phyloP scores from a whole-genome alignment of 805 yeast species.

The Candida wancherniae region DNA sequence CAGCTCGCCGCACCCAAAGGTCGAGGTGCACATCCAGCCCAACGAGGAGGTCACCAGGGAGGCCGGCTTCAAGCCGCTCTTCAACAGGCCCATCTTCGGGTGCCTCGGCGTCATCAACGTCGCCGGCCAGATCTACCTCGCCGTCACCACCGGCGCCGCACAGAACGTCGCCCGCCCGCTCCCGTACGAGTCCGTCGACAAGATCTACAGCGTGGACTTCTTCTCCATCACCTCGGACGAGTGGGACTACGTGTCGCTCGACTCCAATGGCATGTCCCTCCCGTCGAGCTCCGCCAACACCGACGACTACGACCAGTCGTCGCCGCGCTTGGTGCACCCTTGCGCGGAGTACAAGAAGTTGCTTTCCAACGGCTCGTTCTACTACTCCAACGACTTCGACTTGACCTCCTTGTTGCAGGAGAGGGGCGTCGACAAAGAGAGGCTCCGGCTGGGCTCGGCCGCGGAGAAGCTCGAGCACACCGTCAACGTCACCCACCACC shows the following conservation, averaged over 20 bases:
- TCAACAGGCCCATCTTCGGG: constrained; percentile 47
- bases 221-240: constrained; percentile 62
- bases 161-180: constrained; percentile 78
- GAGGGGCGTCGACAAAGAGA: constrained; percentile 50
- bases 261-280: constrained; percentile 62
- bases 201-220: constrained; percentile 83
- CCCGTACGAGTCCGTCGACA: constrained; percentile 71
- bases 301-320: constrained; percentile 22
- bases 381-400: constrained; percentile 89
- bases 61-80: constrained; percentile 33
- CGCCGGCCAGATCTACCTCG: constrained; percentile 62
- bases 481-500: constrained; percentile 41
- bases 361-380: constrained; percentile 82
- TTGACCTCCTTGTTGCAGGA: constrained; percentile 81
- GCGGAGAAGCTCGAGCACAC: constrained; percentile 6
- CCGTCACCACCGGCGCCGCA: constrained; percentile 68
- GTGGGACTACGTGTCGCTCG: constrained; percentile 79
- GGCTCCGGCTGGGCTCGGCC: constrained; percentile 7
- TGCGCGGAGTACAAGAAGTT: constrained; percentile 76
- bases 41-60: constrained; percentile 32
- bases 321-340: constrained; percentile 52
- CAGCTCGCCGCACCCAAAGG: constrained; percentile 21
- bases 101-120: constrained; percentile 78
- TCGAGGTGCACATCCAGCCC: constrained; percentile 45
- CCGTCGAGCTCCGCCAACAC: constrained; percentile 32